Percentiles rank a stretch among this genome's conserved stretches.
Conservation (phyloP, 768 basidiomycete species). For the Austroboletus festivus region DNA sequence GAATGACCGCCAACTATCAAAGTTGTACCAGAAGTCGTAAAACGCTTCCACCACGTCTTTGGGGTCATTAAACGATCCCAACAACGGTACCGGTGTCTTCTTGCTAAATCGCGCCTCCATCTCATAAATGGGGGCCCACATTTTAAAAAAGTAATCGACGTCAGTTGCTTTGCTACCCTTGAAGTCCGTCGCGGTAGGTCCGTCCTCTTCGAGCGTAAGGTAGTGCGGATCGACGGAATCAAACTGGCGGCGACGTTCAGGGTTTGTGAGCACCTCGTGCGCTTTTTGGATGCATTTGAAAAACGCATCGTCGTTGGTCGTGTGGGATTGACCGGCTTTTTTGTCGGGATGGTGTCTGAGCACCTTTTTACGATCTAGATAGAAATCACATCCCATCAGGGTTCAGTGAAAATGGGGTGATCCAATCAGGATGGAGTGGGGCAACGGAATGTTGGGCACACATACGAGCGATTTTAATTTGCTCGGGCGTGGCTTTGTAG, state of each 20-base stretch:
- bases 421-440: conserved; percentile 12
- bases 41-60: conserved; percentile 87
- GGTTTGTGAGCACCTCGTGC: conserved; percentile 85
- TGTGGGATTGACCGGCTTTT: conserved; percentile 73
- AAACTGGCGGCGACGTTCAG: conserved; percentile 89
- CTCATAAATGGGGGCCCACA: conserved; percentile 80
- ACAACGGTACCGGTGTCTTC: conserved; percentile 73
- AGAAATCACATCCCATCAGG: neutral
- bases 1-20: conserved; percentile 97
- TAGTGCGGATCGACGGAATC: conserved; percentile 90
- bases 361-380: conserved; percentile 94
- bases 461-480: conserved; percentile 96
- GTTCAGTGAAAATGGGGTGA: neutral
- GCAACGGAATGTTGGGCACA: conserved; percentile 17
- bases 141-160: conserved; percentile 63
- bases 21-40: conserved; percentile 99
- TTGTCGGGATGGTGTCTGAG: conserved; percentile 98
- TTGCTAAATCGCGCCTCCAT: conserved; percentile 92
- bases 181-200: conserved; percentile 62
- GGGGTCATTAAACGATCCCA: conserved; percentile 66
- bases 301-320: conserved; percentile 95
- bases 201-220: conserved; percentile 70
- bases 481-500: conserved; percentile 80
- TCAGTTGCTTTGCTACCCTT: conserved; percentile 45
- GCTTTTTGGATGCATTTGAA: conserved; percentile 99